Conservation (phyloP, 305 asterid species). For the Andrographis paniculata region DNA sequence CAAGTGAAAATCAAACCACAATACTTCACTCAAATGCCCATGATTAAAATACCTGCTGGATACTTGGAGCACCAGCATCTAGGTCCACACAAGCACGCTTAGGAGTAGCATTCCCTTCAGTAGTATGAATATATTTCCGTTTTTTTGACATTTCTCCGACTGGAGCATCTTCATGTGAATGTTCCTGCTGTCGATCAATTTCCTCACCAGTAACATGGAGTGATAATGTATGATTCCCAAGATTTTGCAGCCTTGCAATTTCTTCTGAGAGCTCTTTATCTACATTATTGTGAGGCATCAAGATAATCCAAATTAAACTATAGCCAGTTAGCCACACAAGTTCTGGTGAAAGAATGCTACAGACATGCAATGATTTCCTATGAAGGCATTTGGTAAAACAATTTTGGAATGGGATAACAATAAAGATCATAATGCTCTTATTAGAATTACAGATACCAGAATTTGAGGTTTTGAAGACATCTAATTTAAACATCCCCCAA, state of each 20-base stretch:
- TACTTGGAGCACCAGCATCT: conserved; percentile 23
- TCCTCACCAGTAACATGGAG: conserved; percentile 12
- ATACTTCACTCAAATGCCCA: conserved; percentile 1
- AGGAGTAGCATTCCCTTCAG: conserved; percentile 19
- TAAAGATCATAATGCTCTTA: not conserved
- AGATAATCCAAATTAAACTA: not conserved
- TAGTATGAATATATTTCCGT: conserved; percentile 18
- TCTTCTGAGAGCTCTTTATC: conserved; percentile 54
- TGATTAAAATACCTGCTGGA: conserved; percentile 31
- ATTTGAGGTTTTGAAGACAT: not conserved
- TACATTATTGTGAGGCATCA: conserved; percentile 23
- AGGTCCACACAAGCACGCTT: conserved; percentile 22
- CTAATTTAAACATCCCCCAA: no score
- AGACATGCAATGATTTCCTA: conserved; percentile 1
- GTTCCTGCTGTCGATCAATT: conserved; percentile 12
- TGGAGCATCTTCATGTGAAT: conserved; percentile 21
- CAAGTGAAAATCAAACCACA: conserved; percentile 9
- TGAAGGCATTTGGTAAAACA: no score
- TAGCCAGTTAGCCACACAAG: no score
- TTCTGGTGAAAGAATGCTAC: conserved; percentile 1
- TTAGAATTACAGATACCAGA: not conserved
- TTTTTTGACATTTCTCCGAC: conserved; percentile 16
- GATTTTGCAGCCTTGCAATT: conserved; percentile 43
- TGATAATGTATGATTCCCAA: conserved; percentile 25
- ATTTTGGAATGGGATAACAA: not conserved